Conservation (phyloP, 768 basidiomycete species). For the Dentipellis sp. region DNA sequence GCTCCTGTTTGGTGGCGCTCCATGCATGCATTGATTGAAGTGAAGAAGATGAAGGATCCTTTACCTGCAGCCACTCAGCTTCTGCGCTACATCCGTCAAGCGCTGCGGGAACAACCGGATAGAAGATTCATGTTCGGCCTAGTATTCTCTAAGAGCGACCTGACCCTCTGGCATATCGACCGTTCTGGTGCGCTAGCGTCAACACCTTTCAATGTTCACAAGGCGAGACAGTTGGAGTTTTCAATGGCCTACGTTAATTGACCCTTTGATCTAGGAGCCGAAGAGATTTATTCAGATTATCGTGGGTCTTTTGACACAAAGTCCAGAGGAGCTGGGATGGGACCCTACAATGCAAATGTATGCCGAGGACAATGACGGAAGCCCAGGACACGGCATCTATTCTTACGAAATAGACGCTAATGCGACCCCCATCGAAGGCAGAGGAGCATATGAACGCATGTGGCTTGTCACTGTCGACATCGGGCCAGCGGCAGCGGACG, state of each 20-base stretch:
- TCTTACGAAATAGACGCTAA: background rate
- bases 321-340: background rate
- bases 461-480: background rate
- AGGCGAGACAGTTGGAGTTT: background rate
- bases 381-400: too few species aligned
- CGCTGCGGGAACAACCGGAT: background rate
- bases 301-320: background rate
- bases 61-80: background rate
- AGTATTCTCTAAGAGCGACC: background rate
- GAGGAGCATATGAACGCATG: background rate
- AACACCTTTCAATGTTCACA: background rate
- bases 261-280: background rate
- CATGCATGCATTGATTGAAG: background rate
- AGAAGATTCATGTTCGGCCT: background rate
- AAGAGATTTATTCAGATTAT: background rate
- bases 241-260: too few species aligned
- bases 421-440: background rate
- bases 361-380: background rate
- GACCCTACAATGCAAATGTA: conserved; percentile 1
- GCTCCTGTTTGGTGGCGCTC: conserved; percentile 1
- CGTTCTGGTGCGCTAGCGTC: background rate
- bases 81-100: background rate
- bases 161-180: conserved; percentile 1
- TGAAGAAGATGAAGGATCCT: background rate
- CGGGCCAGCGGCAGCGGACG: background rate